Base-by-base conservation (phyloP, 805 yeast species). In the Pichia insulana region DNA sequence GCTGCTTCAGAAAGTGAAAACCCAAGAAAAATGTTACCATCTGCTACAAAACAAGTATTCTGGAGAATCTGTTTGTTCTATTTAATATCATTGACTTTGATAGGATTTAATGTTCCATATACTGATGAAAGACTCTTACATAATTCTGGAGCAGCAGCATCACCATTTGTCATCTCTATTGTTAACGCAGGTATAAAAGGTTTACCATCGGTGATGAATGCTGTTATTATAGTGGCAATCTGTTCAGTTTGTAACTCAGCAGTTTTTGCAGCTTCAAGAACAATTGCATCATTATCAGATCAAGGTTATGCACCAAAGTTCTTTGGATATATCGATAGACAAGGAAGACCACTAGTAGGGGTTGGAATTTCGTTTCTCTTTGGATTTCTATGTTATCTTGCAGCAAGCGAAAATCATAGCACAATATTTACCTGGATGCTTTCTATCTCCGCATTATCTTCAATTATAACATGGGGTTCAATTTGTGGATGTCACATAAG, bases 131-230 rank as follows among this genome's bases (percentile, higher is more conserved):
- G 50, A 57, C 67, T 19, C 53, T 64, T 31, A 57, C 67, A 53
- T 59, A 67, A 71, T 36, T 62, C 64, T 55, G 78, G 79, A 22
- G 52, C 74, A 36, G 61, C 73, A 22, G 78, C 82, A 1, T 80
- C 87, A n/a, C 86, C 87, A 26, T 80, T 74, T 51, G 83, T 80
- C 43, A 70, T 80, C 56, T 83, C 85, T 28, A 66, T 78, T 41
- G 58, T 68, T 26, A 63, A 63, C 46, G 73, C 69, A 7, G 73
- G 71, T 40, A 69, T 62, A 60, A 68, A 65, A 43, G 77, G 73
- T 22, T 66, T 78, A 35, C 85, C 85, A 22, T 74, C 76, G 42
- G 68, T 80, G 46, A 71, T 80, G 57, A 76, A 76, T 57, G 80
- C 76, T 2, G 73, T 76, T 26, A 74, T 76, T 46, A 53, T 76